Percentiles rank a stretch among this genome's conserved stretches.
Conservation (phyloP, 768 basidiomycete species). For the Leccinum sublutescens region DNA sequence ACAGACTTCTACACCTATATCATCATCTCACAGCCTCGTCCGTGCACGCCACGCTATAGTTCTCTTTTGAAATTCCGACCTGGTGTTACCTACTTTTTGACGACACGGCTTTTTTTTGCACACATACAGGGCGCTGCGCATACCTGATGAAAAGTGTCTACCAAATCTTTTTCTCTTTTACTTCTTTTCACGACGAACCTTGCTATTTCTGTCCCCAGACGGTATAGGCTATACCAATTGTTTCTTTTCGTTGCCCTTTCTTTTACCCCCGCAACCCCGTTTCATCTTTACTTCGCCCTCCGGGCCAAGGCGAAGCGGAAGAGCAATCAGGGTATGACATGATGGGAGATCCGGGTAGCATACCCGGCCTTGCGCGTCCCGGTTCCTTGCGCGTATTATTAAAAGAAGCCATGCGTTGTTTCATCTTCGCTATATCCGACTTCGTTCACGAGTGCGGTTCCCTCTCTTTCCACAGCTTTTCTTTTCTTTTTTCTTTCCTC, state of each 20-base stretch:
- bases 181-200: not conserved
- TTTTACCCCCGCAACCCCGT: not conserved
- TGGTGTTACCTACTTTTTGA: slow-evolving; percentile 26
- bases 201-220: slow-evolving; percentile 8
- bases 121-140: slow-evolving; percentile 31
- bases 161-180: slow-evolving; percentile 1
- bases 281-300: not conserved
- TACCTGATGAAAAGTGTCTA: slow-evolving; percentile 28
- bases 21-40: slow-evolving; percentile 17
- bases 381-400: not conserved
- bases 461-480: not conserved
- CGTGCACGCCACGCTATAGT: slow-evolving; percentile 22
- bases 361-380: not conserved
- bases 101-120: slow-evolving; percentile 16
- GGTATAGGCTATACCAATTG: slow-evolving; percentile 22
- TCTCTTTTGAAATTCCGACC: slow-evolving; percentile 17
- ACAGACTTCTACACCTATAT: slow-evolving; percentile 27
- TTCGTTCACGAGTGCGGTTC: not conserved
- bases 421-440: not conserved
- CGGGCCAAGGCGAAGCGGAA: slow-evolving; percentile 11
- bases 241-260: slow-evolving; percentile 4
- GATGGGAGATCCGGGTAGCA: slow-evolving; percentile 1
- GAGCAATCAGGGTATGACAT: slow-evolving; percentile 12
- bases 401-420: not conserved
- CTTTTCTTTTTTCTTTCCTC: not conserved